These are phyloP conservation scores for Mucor velutinosus DNA, from an alignment of 371 early-diverging fungal genomes.

Conservation along the genomic window DNA sequence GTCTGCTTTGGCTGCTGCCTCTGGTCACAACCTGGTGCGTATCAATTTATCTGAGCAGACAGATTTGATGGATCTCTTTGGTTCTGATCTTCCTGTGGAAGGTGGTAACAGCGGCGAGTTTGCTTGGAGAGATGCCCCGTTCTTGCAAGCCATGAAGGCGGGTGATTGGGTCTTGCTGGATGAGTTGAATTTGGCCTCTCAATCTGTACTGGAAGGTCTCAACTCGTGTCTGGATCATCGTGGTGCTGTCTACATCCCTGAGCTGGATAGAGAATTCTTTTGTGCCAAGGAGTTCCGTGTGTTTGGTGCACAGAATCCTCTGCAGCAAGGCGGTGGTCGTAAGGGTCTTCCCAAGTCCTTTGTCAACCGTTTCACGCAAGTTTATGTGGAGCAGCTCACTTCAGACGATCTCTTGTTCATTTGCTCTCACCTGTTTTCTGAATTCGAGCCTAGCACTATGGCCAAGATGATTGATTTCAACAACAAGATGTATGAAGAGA, in stretches of 20 bases:
- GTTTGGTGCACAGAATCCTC: constrained; percentile 99
- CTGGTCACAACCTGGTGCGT: constrained; percentile 87
- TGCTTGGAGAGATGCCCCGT: constrained; percentile 97
- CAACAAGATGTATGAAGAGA: constrained; percentile 79
- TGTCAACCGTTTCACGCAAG: constrained; percentile 97
- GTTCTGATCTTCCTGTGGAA: constrained; percentile 96
- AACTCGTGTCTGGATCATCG: constrained; percentile 99
- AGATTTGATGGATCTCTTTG: constrained; percentile 99
- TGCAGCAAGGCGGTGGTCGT: constrained; percentile 96
- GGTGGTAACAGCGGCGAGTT: constrained; percentile 87
- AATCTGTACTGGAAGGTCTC: constrained; percentile 99
- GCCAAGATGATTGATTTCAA: constrained; percentile 89
- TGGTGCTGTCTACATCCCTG: constrained; percentile 93
- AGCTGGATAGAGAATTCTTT: constrained; percentile 85
- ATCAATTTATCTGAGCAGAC: constrained; percentile 99
- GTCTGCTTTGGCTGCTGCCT: constrained; percentile 79
- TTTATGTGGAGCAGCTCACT: constrained; percentile 86
- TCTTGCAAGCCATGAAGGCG: constrained; percentile 92
- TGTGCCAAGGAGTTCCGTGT: constrained; percentile 89
- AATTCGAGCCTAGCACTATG: constrained; percentile 50
- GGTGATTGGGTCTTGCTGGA: constrained; percentile 99
- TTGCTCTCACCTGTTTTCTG: constrained; percentile 69
- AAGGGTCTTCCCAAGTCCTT: constrained; percentile 99
- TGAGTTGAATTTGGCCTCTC: constrained; percentile 99
- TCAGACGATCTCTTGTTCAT: constrained; percentile 82